Base-by-base conservation (phyloP, 2,329 filamentous ascomycete genomes). In the Diaporthe citri region DNA sequence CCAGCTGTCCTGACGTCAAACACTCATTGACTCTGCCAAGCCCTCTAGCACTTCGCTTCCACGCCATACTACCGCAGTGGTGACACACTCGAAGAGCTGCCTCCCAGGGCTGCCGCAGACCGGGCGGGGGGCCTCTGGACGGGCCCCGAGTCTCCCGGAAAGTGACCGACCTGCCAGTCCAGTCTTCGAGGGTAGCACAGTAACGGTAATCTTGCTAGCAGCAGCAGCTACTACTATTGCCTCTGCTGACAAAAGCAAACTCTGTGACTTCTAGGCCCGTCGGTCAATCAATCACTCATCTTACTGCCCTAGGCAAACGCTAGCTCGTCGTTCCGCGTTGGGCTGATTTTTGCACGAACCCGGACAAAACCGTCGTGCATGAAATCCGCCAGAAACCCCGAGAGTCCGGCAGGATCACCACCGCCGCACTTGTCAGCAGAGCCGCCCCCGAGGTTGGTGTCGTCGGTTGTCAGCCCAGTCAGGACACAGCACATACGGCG, bases 21-120 rank as follows among this genome's bases (percentile, higher is more conserved):
- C 64, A 52, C 64, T 55, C 34, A 55, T 69, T 69, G 64, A 69
- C 46, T 69, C 64, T 69, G 64, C 64, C 64, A 69, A 69, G 64
- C 46, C 64, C 48, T 69, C 64, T 69, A 69, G 64, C 48, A 48
- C 64, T 55, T 55, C 64, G 64, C 64, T 41, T 55, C 48, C 48
- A 41, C 64, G 64, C 64, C 64, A 28, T 69, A 55, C 64, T 55
- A 69, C 48, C 64, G n/a, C 36, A 55, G 48, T 69, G 64, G 64
- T 69, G 64, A 55, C 64, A 69, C 64, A 69, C 25, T 48, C 25
- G 20, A 48, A 64, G 25, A 28, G 13, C 64, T 36, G 48, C 25
- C 25, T 43, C 15, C 59, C 59, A 46, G 36, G 55, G 12, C 39
- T 64, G 59, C 39, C 15, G 20, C 39, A 43, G 22, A 46, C 28